phyloP scores from a whole-genome alignment of 2,329 filamentous ascomycete species.

The Curvularia spicifera region DNA sequence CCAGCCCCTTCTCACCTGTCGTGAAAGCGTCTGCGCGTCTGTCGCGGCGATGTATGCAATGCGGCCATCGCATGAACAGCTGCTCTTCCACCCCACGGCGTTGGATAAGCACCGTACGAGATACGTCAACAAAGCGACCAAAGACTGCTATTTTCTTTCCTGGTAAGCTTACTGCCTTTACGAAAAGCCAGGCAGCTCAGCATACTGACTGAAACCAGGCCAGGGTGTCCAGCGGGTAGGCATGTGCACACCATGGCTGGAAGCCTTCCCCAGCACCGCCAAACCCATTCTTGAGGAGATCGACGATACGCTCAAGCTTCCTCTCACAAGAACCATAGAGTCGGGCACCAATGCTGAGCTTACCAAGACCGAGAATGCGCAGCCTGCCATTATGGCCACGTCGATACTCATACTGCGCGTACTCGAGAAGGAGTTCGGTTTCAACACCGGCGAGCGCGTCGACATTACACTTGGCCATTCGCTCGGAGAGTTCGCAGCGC shows the following conservation, averaged over 20 bases:
- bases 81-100: conserved; percentile 18
- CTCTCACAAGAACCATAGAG: conserved; percentile 78
- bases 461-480: conserved; percentile 90
- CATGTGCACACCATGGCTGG: conserved; percentile 85
- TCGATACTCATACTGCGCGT: conserved; percentile 88
- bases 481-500: conserved; percentile 88
- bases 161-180: conserved; percentile 30
- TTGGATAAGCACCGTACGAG: conserved; percentile 42
- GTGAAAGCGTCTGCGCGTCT: conserved; percentile 22
- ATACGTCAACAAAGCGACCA: conserved; percentile 34
- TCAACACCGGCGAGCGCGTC: conserved; percentile 71
- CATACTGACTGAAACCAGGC: conserved; percentile 58
- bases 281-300: conserved; percentile 83
- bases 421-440: conserved; percentile 83
- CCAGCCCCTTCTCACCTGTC: conserved; percentile 17
- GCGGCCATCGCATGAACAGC: conserved; percentile 21
- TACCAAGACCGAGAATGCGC: conserved; percentile 83
- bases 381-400: conserved; percentile 95
- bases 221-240: conserved; percentile 89
- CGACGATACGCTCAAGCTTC: conserved; percentile 75
- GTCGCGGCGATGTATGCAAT: conserved; percentile 27
- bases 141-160: conserved; percentile 51
- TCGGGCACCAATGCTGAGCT: conserved; percentile 78
- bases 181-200: not conserved
- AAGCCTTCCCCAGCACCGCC: conserved; percentile 81